Percentiles rank a stretch among this genome's conserved stretches.
These are phyloP conservation scores for Parachaetomium inaequale DNA, from an alignment of 495 filamentous ascomycete genomes.

Conservation along the genomic window DNA sequence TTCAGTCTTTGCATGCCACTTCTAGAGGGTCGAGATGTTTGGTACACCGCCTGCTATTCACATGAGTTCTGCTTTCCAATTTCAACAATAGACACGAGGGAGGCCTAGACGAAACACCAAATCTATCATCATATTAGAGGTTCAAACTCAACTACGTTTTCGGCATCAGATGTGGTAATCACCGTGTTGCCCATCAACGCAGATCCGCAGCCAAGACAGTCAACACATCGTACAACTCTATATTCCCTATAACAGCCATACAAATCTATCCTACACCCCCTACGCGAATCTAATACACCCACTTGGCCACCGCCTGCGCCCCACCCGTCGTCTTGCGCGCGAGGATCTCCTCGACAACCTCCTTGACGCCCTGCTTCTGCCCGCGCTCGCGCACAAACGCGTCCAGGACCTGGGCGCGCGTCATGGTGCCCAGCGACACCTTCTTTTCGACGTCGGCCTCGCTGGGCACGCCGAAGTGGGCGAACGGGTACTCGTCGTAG, in stretches of 20 bases:
- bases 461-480: slow-evolving; percentile 61
- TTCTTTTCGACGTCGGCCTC: slow-evolving; percentile 64
- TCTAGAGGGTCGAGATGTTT: no score
- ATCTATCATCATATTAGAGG: no score
- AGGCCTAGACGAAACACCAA: no score
- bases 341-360: slow-evolving; percentile 57
- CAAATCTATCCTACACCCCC: slow-evolving; percentile 7
- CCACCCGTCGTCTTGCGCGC: slow-evolving; percentile 44
- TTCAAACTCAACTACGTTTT: no score
- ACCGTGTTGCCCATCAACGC: neutral
- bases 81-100: no score
- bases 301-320: slow-evolving; percentile 35
- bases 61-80: no score
- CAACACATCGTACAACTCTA: slow-evolving; percentile 10
- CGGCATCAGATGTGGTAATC: no score
- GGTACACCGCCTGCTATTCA: no score
- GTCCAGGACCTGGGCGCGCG: slow-evolving; percentile 43
- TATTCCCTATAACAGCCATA: neutral
- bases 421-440: slow-evolving; percentile 41
- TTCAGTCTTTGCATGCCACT: no score
- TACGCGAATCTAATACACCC: slow-evolving; percentile 26
- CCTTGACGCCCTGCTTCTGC: slow-evolving; percentile 54
- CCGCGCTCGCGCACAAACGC: slow-evolving; percentile 43
- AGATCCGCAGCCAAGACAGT: neutral
- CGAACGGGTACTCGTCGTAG: slow-evolving; percentile 68